Percentiles rank a stretch among this genome's conserved stretches.
phyloP scores from a whole-genome alignment of 2,329 filamentous ascomycete species.

The Paracamarosporium sp. region DNA sequence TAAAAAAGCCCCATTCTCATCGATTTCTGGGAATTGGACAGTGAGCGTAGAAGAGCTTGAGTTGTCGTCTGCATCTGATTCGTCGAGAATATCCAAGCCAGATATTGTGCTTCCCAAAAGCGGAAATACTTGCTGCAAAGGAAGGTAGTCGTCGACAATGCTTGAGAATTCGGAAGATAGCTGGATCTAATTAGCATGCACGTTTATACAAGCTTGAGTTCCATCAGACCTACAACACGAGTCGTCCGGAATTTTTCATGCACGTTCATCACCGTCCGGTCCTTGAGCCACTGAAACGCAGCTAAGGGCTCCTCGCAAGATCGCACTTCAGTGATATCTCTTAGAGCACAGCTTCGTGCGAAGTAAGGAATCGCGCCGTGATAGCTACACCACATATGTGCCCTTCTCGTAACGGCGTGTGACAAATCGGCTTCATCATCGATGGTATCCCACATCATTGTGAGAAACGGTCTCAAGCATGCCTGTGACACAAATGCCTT shows the following conservation, averaged over 20 bases:
- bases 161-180: slow-evolving; percentile 37
- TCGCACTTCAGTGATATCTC: slow-evolving; percentile 27
- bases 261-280: slow-evolving; percentile 42
- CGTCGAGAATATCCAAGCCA: slow-evolving; percentile 29
- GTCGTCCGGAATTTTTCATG: slow-evolving; percentile 43
- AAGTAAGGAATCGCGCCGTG: slow-evolving; percentile 43
- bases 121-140: slow-evolving; percentile 36
- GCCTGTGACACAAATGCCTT: slow-evolving; percentile 47
- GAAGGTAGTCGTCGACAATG: slow-evolving; percentile 39
- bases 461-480: slow-evolving; percentile 42
- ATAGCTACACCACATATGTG: slow-evolving; percentile 47
- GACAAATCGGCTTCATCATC: slow-evolving; percentile 40
- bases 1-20: slow-evolving; percentile 35
- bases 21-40: slow-evolving; percentile 41
- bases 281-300: slow-evolving; percentile 48
- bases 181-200: slow-evolving; percentile 19
- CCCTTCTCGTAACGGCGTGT: slow-evolving; percentile 43
- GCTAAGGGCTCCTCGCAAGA: slow-evolving; percentile 42
- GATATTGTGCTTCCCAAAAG: slow-evolving; percentile 30
- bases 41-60: slow-evolving; percentile 40
- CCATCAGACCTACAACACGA: slow-evolving; percentile 28
- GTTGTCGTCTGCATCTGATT: slow-evolving; percentile 26
- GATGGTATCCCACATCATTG: slow-evolving; percentile 49
- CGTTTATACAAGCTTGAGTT: neutral
- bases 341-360: slow-evolving; percentile 31